Evolutionary conservation across 2,329 filamentous ascomycete species (phyloP).

Genomic region (Colletotrichum sp.): DNA sequence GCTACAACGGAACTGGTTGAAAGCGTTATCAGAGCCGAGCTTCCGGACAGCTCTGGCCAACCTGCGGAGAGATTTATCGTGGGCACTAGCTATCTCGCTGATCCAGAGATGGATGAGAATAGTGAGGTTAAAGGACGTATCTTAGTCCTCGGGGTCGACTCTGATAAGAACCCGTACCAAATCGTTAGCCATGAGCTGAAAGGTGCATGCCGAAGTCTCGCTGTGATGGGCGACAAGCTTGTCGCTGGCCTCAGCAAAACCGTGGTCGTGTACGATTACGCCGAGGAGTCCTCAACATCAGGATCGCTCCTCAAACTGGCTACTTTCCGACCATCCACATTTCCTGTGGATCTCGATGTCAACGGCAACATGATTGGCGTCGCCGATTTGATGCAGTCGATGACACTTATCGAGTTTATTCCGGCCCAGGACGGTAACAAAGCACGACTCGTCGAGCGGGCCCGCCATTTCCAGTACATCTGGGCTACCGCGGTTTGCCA

Average conservation of each 20-base stretch:
- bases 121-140: slow-evolving; percentile 72
- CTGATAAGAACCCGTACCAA: slow-evolving; percentile 73
- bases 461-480: slow-evolving; percentile 78
- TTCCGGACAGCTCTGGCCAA: slow-evolving; percentile 63
- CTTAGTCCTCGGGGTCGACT: slow-evolving; percentile 81
- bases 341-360: slow-evolving; percentile 81
- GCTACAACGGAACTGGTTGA: slow-evolving; percentile 76
- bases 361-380: slow-evolving; percentile 79
- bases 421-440: slow-evolving; percentile 60
- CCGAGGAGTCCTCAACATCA: slow-evolving; percentile 58
- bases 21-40: slow-evolving; percentile 77
- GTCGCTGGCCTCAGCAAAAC: slow-evolving; percentile 92
- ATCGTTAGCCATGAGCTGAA: slow-evolving; percentile 73
- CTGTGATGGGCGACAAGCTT: slow-evolving; percentile 75
- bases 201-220: slow-evolving; percentile 81
- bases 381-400: slow-evolving; percentile 92
- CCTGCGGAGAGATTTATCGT: slow-evolving; percentile 83
- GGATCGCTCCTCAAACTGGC: slow-evolving; percentile 72
- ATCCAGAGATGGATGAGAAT: slow-evolving; percentile 59
- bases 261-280: slow-evolving; percentile 64
- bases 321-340: slow-evolving; percentile 81
- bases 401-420: slow-evolving; percentile 77
- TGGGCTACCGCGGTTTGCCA: slow-evolving; percentile 84
- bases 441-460: slow-evolving; percentile 73
- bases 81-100: slow-evolving; percentile 79